Evolutionary conservation across 495 filamentous ascomycete genomes (phyloP).

Genomic region (Rhizodiscina lignyota): DNA sequence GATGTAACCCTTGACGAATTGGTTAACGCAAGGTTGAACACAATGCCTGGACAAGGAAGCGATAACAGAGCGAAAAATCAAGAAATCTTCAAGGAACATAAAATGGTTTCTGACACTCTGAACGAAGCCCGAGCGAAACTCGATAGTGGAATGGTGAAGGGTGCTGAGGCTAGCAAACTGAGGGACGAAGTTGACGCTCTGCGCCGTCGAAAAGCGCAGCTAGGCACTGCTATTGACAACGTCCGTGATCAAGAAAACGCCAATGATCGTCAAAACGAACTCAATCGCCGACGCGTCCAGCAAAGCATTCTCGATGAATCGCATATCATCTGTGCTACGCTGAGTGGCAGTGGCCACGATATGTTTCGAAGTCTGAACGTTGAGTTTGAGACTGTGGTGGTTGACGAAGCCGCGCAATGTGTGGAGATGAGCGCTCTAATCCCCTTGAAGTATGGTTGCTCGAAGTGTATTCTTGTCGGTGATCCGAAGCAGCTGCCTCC

Average conservation of each 20-base stretch:
- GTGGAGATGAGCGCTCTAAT: constrained; percentile 95
- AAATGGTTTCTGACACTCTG: constrained; percentile 53
- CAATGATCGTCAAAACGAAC: constrained; percentile 60
- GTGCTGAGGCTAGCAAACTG: constrained; percentile 45
- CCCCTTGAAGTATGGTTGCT: constrained; percentile 91
- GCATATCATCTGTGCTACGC: constrained; percentile 85
- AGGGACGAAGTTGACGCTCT: constrained; percentile 59
- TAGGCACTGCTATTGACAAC: constrained; percentile 69
- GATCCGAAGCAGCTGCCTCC: constrained; percentile 95
- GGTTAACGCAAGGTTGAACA: constrained; percentile 54
- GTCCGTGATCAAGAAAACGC: constrained; percentile 71
- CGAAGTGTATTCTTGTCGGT: constrained; percentile 92
- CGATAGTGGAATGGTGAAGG: constrained; percentile 45
- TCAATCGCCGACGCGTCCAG: constrained; percentile 67
- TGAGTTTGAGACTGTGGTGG: constrained; percentile 95
- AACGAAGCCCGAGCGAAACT: constrained; percentile 46
- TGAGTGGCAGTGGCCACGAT: constrained; percentile 90
- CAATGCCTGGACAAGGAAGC: constrained; percentile 26
- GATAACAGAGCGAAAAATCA: constrained; percentile 42
- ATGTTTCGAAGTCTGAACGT: constrained; percentile 92
- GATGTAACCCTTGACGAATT: constrained; percentile 92
- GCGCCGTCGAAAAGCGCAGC: constrained; percentile 55
- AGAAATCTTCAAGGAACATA: constrained; percentile 68
- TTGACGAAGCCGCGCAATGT: constrained; percentile 95
- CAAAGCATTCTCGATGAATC: constrained; percentile 80